Evolutionary conservation across 305 asterid species (phyloP).

Genomic region (Fraxinus greggii): DNA sequence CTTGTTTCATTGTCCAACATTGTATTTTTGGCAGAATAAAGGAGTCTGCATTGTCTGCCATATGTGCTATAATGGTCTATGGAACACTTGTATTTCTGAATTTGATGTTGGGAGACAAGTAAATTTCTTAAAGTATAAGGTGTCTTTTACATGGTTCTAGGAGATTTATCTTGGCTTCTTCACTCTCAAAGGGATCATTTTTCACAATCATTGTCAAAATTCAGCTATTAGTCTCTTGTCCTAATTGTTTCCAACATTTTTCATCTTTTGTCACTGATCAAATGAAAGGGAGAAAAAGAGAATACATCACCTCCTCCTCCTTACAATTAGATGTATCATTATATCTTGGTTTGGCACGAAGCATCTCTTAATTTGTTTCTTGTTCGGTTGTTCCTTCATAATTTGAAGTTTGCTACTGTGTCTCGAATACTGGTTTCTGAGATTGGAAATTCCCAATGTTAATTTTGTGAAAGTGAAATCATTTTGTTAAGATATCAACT

Average conservation of each 20-base stretch:
- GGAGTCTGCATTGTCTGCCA: background rate
- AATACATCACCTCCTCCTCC: background rate
- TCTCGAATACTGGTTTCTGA: background rate
- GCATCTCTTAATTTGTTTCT: background rate
- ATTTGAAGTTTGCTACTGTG: background rate
- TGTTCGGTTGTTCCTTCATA: background rate
- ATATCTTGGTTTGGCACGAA: background rate
- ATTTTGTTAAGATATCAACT: background rate
- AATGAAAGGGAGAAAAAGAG: background rate
- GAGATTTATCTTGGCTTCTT: slow-evolving; percentile 3
- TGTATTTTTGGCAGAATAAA: background rate
- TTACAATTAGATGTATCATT: background rate
- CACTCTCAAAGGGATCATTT: background rate
- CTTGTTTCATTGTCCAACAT: background rate
- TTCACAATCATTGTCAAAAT: background rate
- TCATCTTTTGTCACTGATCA: background rate
- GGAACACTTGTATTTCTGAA: background rate
- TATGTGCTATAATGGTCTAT: background rate
- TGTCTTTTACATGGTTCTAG: background rate
- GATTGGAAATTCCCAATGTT: background rate
- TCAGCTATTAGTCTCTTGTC: background rate
- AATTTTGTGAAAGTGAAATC: background rate
- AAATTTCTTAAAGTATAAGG: background rate
- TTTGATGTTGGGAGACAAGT: background rate
- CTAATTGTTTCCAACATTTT: background rate